Percentiles rank a stretch among this genome's conserved stretches.
Conservation (phyloP, 139 green algal genomes). For the Penium margaritaceum region DNA sequence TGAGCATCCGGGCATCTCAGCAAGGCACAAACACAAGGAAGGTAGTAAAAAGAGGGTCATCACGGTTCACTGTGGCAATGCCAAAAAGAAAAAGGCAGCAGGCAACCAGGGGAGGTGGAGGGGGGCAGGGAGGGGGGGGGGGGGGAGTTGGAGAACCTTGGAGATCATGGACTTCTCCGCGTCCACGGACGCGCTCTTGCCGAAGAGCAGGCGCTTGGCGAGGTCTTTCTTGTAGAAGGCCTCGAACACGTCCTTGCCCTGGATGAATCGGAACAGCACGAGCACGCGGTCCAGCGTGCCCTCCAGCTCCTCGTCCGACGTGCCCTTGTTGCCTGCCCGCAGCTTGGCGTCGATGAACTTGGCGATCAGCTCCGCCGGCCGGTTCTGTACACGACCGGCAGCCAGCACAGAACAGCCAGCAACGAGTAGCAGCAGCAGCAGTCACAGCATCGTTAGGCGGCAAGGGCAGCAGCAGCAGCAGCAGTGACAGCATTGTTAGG, state of each 20-base stretch:
- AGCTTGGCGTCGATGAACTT: slow-evolving; percentile 88
- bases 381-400: too few species aligned
- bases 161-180: slow-evolving; percentile 88
- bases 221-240: slow-evolving; percentile 99
- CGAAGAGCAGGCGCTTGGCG: slow-evolving; percentile 78
- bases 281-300: slow-evolving; percentile 74
- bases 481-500: too few species aligned
- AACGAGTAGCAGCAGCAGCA: too few species aligned
- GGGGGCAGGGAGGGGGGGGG: background rate
- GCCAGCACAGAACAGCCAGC: too few species aligned
- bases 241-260: slow-evolving; percentile 98
- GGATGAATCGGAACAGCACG: slow-evolving; percentile 83
- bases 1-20: too few species aligned
- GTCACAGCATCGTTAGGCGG: too few species aligned
- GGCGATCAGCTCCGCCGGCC: slow-evolving; percentile 84
- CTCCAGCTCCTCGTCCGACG: slow-evolving; percentile 83
- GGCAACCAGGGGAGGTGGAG: background rate
- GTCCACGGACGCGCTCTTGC: slow-evolving; percentile 72
- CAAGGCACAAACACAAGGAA: too few species aligned
- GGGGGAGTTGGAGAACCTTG: slow-evolving; percentile 50
- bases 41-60: too few species aligned
- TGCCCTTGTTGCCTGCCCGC: slow-evolving; percentile 62
- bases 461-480: too few species aligned
- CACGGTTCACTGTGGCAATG: too few species aligned
- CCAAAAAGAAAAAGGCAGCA: background rate